phyloP scores from a whole-genome alignment of 352 stramenopile species.

The Globisporangium nunn region DNA sequence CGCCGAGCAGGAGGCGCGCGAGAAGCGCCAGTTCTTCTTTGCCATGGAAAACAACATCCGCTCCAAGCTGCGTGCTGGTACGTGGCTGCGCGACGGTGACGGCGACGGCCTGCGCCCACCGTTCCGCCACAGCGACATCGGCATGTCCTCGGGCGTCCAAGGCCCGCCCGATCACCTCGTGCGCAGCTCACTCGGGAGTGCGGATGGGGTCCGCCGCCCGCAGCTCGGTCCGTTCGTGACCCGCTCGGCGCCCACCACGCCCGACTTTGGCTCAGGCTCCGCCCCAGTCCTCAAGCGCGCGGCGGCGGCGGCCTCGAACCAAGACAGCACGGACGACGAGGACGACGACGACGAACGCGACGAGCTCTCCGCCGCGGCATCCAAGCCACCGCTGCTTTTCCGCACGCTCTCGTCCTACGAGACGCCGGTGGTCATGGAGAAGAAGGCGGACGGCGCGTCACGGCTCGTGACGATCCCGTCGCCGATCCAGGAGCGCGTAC shows the following conservation, averaged over 20 bases:
- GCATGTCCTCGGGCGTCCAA: constrained; percentile 4
- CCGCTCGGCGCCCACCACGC: constrained; percentile 41
- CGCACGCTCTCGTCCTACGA: constrained; percentile 76
- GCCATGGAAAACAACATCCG: constrained; percentile 97
- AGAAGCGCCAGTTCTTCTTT: constrained; percentile 90
- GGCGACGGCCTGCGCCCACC: constrained; percentile 13
- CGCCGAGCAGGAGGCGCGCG: constrained; percentile 69
- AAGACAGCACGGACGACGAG: constrained; percentile 29
- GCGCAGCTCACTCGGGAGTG: constrained; percentile 25
- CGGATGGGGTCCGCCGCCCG: constrained; percentile 14
- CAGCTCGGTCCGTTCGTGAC: constrained; percentile 17
- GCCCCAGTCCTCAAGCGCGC: constrained; percentile 5
- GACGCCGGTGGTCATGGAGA: constrained; percentile 57
- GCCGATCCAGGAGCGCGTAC: constrained; percentile 64
- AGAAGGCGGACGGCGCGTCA: constrained; percentile 20
- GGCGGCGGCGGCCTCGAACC: constrained; percentile 21
- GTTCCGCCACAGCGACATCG: constrained; percentile 18
- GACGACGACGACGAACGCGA: constrained; percentile 29
- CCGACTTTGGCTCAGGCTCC: constrained; percentile 19
- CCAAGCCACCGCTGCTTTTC: constrained; percentile 52
- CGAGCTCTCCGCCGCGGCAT: constrained; percentile 9
- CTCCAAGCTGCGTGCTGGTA: constrained; percentile 64
- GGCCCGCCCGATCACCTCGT: background rate
- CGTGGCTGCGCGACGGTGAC: constrained; percentile 39
- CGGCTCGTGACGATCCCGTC: constrained; percentile 33